These are phyloP conservation scores for Fusarium concolor DNA, from an alignment of 2,329 filamentous ascomycete genomes.

Conservation along the genomic window DNA sequence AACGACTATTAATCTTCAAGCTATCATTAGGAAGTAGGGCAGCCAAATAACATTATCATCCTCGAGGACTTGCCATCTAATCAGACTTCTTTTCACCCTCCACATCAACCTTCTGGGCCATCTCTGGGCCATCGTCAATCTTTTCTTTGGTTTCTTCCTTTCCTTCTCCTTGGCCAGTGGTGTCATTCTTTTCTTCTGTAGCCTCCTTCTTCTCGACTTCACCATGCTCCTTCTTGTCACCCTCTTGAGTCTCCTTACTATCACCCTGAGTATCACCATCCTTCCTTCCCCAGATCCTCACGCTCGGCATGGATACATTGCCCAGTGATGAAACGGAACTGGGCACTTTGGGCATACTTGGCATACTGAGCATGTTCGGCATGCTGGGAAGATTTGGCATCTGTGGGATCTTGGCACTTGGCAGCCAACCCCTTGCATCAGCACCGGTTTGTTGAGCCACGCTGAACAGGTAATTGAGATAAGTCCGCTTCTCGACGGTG, in stretches of 20 bases:
- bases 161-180: rapidly evolving
- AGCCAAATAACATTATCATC: background rate
- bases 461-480: constrained; percentile 62
- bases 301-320: constrained; percentile 48
- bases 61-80: background rate
- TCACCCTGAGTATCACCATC: constrained; percentile 1
- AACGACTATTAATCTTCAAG: background rate
- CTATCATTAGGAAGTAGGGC: background rate
- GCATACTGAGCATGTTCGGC: constrained; percentile 49
- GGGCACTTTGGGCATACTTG: constrained; percentile 47
- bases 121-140: background rate
- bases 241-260: background rate
- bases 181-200: background rate
- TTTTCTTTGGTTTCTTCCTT: background rate
- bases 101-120: background rate
- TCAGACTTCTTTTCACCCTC: background rate
- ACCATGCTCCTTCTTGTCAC: background rate
- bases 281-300: constrained; percentile 49
- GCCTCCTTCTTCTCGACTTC: background rate
- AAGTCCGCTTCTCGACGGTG: constrained; percentile 54
- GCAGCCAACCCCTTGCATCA: constrained; percentile 58
- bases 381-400: constrained; percentile 52
- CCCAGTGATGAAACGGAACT: constrained; percentile 47
- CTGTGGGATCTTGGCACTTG: constrained; percentile 53
- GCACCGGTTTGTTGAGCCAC: constrained; percentile 63